Percentiles rank a stretch among this genome's conserved stretches.
Conservation (phyloP, 257 asterid genomes). For the Solanum lycopersicoides region DNA sequence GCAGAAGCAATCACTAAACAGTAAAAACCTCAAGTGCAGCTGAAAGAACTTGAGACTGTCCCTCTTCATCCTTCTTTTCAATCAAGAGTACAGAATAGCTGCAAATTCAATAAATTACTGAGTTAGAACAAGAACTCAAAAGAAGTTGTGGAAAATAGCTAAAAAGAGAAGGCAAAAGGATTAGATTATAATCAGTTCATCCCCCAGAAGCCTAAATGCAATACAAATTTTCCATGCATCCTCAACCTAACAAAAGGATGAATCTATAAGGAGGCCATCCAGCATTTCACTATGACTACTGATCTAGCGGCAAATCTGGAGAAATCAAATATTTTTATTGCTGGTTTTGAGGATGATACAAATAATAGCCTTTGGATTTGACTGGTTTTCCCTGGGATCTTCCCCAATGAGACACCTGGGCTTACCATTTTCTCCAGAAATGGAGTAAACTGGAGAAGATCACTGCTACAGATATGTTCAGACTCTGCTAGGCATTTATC, state of each 20-base stretch:
- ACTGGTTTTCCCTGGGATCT: not conserved
- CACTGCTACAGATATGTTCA: not conserved
- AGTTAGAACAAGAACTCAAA: not conserved
- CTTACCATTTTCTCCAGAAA: not conserved
- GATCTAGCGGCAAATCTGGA: not conserved
- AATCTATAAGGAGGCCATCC: not conserved
- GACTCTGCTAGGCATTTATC: not conserved
- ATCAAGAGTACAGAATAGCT: constrained; percentile 90
- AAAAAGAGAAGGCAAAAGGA: not conserved
- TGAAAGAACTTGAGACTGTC: constrained; percentile 95
- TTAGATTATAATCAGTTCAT: not conserved
- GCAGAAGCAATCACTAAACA: not conserved
- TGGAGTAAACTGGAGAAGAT: not conserved
- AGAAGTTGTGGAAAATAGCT: not conserved
- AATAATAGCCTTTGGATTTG: not conserved
- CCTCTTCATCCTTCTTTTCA: constrained; percentile 83
- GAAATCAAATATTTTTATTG: not conserved
- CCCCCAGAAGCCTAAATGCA: not conserved
- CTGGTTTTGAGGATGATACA: not conserved
- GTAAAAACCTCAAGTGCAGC: constrained; percentile 86
- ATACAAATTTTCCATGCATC: not conserved
- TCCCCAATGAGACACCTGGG: not conserved
- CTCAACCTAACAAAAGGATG: not conserved
- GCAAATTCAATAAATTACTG: constrained; percentile 15
- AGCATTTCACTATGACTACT: not conserved